Percentiles rank a stretch among this genome's conserved stretches.
Conservation (phyloP, 768 basidiomycete genomes). For the Cubamyces sp. region DNA sequence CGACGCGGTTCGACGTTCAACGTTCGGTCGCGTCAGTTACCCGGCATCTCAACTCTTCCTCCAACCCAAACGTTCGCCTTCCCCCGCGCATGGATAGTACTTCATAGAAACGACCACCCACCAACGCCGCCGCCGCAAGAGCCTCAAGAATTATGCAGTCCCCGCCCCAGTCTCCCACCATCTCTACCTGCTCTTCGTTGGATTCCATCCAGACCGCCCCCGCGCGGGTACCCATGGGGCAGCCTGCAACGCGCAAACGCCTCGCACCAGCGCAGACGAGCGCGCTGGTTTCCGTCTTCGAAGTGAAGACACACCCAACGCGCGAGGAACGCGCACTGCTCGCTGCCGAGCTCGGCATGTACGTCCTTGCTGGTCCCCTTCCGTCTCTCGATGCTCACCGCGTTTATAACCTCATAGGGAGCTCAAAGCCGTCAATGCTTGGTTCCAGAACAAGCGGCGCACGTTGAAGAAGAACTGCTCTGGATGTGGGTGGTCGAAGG, state of each 20-base stretch:
- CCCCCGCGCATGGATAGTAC: conserved; percentile 15
- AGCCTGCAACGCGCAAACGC: conserved; percentile 31
- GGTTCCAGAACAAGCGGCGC: conserved; percentile 85
- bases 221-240: conserved; percentile 3
- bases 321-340: conserved; percentile 46
- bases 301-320: conserved; percentile 43
- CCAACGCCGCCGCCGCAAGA: not conserved
- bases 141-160: conserved; percentile 9
- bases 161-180: conserved; percentile 13
- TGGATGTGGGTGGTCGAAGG: conserved; percentile 27
- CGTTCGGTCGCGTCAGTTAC: conserved; percentile 14
- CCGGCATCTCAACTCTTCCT: not conserved
- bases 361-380: conserved; percentile 8
- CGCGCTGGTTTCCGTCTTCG: conserved; percentile 41
- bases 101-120: conserved; percentile 11
- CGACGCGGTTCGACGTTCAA: conserved; percentile 26
- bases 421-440: conserved; percentile 60
- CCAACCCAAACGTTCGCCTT: not conserved
- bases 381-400: not conserved
- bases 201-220: conserved; percentile 17
- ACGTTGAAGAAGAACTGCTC: conserved; percentile 43
- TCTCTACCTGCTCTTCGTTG: conserved; percentile 9
- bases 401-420: conserved; percentile 37
- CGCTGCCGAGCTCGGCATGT: conserved; percentile 46
- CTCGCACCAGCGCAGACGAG: conserved; percentile 38